Conservation (phyloP, 345 rosid genomes). For the Iberis pinnata region DNA sequence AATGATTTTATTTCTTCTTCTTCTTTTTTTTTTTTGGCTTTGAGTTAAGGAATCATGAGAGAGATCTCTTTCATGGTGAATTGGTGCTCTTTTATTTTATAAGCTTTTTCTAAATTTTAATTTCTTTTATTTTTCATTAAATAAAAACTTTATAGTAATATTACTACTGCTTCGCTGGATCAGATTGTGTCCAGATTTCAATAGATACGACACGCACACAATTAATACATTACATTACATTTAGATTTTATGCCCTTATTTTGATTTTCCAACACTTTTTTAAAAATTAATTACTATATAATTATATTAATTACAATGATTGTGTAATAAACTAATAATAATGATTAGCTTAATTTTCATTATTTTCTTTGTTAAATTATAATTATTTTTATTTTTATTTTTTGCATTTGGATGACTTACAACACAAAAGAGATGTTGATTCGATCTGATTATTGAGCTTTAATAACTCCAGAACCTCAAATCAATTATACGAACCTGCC, state of each 20-base stretch:
- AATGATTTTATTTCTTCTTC: not conserved
- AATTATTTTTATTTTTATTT: constrained; percentile 12
- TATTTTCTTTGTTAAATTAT: not conserved
- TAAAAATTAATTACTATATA: not conserved
- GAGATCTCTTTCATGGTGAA: constrained; percentile 39
- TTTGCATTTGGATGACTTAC: constrained; percentile 22
- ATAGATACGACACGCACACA: constrained; percentile 36
- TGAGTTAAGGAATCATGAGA: constrained; percentile 27
- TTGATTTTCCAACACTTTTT: constrained; percentile 23
- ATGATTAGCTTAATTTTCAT: too few relatives aligned
- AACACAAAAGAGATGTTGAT: constrained; percentile 27
- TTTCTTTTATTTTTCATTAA: not conserved
- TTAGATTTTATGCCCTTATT: constrained; percentile 57
- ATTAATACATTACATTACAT: constrained; percentile 36
- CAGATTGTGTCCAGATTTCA: constrained; percentile 77
- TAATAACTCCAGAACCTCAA: constrained; percentile 11
- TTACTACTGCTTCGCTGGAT: constrained; percentile 92
- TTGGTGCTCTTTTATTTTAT: constrained; percentile 18
- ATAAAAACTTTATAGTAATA: constrained; percentile 31
- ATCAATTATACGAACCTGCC: not conserved
- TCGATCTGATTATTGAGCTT: constrained; percentile 19
- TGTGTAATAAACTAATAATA: not conserved
- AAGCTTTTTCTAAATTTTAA: not conserved
- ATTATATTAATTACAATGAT: constrained; percentile 20
- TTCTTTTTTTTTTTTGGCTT: constrained; percentile 1